Conservation (phyloP, 2,329 filamentous ascomycete genomes). For the Fusarium pseudoanthophilum region DNA sequence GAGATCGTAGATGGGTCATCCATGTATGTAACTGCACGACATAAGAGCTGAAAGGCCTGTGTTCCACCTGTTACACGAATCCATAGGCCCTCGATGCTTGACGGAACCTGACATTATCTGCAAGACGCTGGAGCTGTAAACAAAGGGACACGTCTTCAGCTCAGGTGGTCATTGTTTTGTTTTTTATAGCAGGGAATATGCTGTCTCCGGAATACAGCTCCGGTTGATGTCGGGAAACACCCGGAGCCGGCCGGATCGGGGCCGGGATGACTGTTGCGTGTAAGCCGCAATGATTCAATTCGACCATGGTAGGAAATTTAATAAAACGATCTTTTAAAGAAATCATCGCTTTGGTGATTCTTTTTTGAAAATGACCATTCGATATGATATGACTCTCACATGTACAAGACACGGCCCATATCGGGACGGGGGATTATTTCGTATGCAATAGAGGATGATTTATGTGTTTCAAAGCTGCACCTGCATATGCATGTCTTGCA, state of each 20-base stretch:
- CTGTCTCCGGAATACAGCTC: constrained; percentile 2
- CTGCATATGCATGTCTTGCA: constrained; percentile 31
- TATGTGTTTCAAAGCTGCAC: constrained; percentile 28
- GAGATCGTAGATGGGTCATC: constrained; percentile 34
- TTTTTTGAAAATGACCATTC: neutral
- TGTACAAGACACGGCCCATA: neutral
- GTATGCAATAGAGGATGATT: constrained; percentile 6
- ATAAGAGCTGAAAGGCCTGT: constrained; percentile 25
- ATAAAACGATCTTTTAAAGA: accelerated
- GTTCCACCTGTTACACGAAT: constrained; percentile 13
- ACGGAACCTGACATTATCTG: constrained; percentile 10
- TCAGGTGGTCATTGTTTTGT: constrained; percentile 12
- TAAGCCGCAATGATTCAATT: neutral
- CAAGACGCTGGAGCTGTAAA: constrained; percentile 8
- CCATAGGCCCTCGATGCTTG: constrained; percentile 12
- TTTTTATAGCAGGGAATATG: constrained; percentile 12
- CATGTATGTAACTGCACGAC: constrained; percentile 32
- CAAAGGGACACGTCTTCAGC: constrained; percentile 2
- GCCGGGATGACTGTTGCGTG: neutral
- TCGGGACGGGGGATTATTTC: neutral
- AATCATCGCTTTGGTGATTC: accelerated
- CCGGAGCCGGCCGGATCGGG: constrained; percentile 24
- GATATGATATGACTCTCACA: neutral
- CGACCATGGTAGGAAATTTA: neutral
- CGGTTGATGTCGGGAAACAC: constrained; percentile 33